Percentiles rank a stretch among this genome's conserved stretches.
phyloP scores from a whole-genome alignment of 2,329 filamentous ascomycete species.

The Clonostachys rhizophaga region DNA sequence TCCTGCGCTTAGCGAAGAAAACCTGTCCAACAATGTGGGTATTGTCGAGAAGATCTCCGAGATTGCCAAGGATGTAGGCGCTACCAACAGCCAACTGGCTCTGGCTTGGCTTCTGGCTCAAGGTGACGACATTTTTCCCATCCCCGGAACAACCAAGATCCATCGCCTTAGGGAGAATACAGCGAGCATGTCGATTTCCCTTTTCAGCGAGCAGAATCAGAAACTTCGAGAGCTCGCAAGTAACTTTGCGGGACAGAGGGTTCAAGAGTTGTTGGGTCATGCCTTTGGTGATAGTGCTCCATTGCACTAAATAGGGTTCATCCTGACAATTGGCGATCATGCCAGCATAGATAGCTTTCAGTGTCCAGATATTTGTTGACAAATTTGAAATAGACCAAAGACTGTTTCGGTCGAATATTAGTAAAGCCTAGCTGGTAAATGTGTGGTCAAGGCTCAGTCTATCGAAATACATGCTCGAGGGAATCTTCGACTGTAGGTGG shows the following conservation, averaged over 20 bases:
- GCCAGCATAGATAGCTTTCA: no score
- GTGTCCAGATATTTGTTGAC: no score
- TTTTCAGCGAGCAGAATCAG: background rate
- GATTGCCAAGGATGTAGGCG: constrained; percentile 28
- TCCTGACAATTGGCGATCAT: background rate
- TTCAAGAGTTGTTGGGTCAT: background rate
- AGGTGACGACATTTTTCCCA: constrained; percentile 53
- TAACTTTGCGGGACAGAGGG: background rate
- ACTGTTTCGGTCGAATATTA: no score
- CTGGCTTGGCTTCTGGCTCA: constrained; percentile 58
- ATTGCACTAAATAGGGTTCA: background rate
- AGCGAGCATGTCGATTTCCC: background rate
- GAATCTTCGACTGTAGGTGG: no score
- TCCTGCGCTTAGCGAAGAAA: constrained; percentile 1
- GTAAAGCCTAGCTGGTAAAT: no score
- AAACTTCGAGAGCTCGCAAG: background rate
- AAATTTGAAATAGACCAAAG: no score
- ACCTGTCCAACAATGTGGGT: constrained; percentile 1
- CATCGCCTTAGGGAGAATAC: constrained; percentile 34
- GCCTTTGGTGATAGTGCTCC: background rate
- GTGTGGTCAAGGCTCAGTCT: no score
- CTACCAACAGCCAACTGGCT: constrained; percentile 49
- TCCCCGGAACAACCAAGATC: constrained; percentile 37
- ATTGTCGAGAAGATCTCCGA: background rate
- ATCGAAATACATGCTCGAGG: no score